Evolutionary conservation across 768 basidiomycete genomes (phyloP).

Genomic region (Kwoniella sp.): DNA sequence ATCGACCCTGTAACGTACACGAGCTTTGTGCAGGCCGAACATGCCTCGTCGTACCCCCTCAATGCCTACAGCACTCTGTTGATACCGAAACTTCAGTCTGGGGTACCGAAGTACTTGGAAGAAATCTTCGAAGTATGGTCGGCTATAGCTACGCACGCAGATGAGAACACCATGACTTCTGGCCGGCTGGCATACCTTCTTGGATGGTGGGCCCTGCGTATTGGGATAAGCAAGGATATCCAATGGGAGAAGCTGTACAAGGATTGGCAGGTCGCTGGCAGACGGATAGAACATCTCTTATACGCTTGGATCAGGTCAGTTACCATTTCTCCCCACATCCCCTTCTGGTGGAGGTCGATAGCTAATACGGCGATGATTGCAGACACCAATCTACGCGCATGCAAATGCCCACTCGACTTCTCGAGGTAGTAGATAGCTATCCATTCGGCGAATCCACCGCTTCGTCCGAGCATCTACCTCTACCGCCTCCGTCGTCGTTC

Average conservation of each 20-base stretch:
- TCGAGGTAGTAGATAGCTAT: conserved; percentile 32
- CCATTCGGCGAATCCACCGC: conserved; percentile 28
- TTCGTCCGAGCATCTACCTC: conserved; percentile 22
- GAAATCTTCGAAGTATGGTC: conserved; percentile 40
- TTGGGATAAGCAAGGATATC: background rate
- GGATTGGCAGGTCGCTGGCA: conserved; percentile 32
- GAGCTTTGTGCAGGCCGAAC: conserved; percentile 36
- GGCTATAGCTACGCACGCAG: conserved; percentile 26
- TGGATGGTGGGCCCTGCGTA: conserved; percentile 38
- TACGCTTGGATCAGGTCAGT: conserved; percentile 47
- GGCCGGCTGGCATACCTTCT: conserved; percentile 26
- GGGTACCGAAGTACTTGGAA: conserved; percentile 13
- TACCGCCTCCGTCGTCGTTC: conserved; percentile 32
- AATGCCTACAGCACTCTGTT: conserved; percentile 29
- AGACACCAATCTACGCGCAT: conserved; percentile 34
- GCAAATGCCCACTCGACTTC: conserved; percentile 30
- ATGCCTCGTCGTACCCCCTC: conserved; percentile 29
- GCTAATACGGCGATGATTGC: background rate
- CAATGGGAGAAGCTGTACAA: conserved; percentile 36
- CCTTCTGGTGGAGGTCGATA: no score
- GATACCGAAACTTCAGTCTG: conserved; percentile 7
- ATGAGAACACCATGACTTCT: conserved; percentile 27
- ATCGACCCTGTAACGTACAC: conserved; percentile 22
- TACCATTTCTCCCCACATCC: no score
- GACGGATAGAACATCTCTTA: conserved; percentile 35